Evolutionary conservation across 2,329 filamentous ascomycete species (phyloP).

Genomic region (Mycosphaerella arachidis): DNA sequence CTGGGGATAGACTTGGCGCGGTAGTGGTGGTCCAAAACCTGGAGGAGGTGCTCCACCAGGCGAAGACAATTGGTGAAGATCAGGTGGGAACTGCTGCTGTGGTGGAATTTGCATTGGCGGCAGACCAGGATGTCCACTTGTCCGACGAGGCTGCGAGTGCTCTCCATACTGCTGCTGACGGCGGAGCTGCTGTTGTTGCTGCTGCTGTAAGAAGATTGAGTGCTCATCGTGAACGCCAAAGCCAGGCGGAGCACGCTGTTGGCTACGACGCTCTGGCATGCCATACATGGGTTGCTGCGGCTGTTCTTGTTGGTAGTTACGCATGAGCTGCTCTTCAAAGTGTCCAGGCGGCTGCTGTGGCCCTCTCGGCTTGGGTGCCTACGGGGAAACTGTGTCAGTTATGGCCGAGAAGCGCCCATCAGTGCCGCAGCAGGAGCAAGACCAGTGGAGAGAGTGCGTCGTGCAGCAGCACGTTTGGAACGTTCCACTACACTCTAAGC

Average conservation of each 20-base stretch:
- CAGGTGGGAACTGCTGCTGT: constrained; percentile 17
- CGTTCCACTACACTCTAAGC: no score
- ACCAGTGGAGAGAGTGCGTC: no score
- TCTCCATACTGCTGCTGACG: constrained; percentile 18
- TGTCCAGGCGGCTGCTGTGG: constrained; percentile 32
- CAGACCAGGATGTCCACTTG: no score
- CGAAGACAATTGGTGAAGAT: constrained; percentile 22
- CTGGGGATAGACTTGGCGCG: constrained; percentile 28
- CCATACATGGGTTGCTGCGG: constrained; percentile 18
- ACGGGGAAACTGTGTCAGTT: no score
- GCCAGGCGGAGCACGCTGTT: constrained; percentile 32
- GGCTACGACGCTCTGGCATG: constrained; percentile 18
- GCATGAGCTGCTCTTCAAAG: constrained; percentile 34
- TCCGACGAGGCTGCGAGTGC: constrained; percentile 5
- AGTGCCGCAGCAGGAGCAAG: no score
- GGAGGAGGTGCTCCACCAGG: constrained; percentile 25
- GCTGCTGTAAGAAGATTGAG: constrained; percentile 27
- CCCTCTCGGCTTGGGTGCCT: constrained; percentile 34
- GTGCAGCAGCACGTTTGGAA: no score
- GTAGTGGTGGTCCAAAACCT: constrained; percentile 30
- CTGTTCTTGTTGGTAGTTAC: constrained; percentile 24
- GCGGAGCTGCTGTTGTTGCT: constrained; percentile 28
- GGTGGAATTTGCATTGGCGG: constrained; percentile 28
- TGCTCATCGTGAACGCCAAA: constrained; percentile 33
- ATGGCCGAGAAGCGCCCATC: no score